These are phyloP conservation scores for Hamiltosporidium tvaerminnensis DNA, from an alignment of 371 early-diverging fungal species.

Conservation along the genomic window DNA sequence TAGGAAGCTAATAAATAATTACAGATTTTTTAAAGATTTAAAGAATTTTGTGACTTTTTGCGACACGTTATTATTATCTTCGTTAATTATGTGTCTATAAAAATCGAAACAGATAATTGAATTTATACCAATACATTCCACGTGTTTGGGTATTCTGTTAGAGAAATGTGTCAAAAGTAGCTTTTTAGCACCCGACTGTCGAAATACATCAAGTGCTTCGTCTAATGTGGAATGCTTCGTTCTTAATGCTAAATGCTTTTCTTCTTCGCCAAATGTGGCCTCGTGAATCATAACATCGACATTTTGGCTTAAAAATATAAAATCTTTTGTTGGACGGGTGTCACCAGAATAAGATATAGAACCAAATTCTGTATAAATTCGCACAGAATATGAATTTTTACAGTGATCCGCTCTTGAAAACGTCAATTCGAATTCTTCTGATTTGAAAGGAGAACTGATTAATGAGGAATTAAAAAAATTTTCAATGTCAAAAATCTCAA, in stretches of 20 bases:
- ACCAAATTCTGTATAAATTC: conserved; percentile 10
- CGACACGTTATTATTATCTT: not conserved
- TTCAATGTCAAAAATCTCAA: not conserved
- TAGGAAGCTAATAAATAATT: too few relatives aligned
- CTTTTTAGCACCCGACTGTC: conserved; percentile 18
- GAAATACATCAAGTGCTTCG: conserved; percentile 44
- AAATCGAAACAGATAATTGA: not conserved
- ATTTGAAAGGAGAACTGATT: not conserved
- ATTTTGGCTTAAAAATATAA: conserved; percentile 34
- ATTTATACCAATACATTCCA: not conserved
- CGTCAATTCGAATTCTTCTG: not conserved
- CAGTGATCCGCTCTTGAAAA: conserved; percentile 29
- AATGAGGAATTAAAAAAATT: not conserved
- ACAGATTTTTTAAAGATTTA: too few relatives aligned
- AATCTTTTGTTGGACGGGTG: conserved; percentile 33
- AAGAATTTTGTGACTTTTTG: too few relatives aligned
- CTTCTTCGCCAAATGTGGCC: conserved; percentile 46
- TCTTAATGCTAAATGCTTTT: conserved; percentile 31
- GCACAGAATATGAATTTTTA: conserved; percentile 32
- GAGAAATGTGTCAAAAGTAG: conserved; percentile 52
- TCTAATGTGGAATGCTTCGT: conserved; percentile 47
- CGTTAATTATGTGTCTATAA: not conserved
- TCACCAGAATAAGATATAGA: conserved; percentile 51
- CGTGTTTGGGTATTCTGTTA: conserved; percentile 36
- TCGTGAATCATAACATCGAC: conserved; percentile 54